A percentile compares a stretch with the other conserved stretches of the same genome.
Conservation (phyloP, 129 eudicot species). For the Scalesia atractyloides region DNA sequence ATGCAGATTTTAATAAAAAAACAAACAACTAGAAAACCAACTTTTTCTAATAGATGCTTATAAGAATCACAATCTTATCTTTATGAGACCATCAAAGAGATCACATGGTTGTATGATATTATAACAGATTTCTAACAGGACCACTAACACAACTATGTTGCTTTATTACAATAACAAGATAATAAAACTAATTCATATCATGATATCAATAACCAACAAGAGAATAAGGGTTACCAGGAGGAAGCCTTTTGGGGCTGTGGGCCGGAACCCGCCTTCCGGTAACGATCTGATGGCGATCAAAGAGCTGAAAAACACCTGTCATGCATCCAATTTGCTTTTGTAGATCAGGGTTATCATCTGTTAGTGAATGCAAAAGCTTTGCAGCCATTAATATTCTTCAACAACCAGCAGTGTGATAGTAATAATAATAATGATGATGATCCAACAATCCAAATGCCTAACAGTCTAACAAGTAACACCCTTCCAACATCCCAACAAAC, state of each 20-base stretch:
- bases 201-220: background rate
- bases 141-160: too few species aligned
- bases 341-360: constrained; percentile 90
- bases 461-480: background rate
- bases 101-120: constrained; percentile 8
- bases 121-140: background rate
- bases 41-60: background rate
- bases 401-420: too few species aligned
- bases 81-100: background rate
- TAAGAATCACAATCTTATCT: constrained; percentile 9
- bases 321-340: constrained; percentile 96
- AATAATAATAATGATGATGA: background rate
- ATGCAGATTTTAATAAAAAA: background rate
- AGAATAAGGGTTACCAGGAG: constrained; percentile 56
- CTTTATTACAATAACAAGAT: too few species aligned
- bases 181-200: background rate
- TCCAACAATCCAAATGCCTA: constrained; percentile 24
- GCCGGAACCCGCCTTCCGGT: constrained; percentile 66
- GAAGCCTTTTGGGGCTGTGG: constrained; percentile 61
- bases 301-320: constrained; percentile 89
- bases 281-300: constrained; percentile 69
- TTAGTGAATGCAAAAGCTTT: constrained; percentile 73
- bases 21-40: background rate
- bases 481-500: constrained; percentile 17
- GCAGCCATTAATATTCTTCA: constrained; percentile 66